A percentile compares a stretch with the other conserved stretches of the same genome.
These are phyloP conservation scores for Starmerella davenportii DNA, from an alignment of 805 yeast species.

Conservation along the genomic window DNA sequence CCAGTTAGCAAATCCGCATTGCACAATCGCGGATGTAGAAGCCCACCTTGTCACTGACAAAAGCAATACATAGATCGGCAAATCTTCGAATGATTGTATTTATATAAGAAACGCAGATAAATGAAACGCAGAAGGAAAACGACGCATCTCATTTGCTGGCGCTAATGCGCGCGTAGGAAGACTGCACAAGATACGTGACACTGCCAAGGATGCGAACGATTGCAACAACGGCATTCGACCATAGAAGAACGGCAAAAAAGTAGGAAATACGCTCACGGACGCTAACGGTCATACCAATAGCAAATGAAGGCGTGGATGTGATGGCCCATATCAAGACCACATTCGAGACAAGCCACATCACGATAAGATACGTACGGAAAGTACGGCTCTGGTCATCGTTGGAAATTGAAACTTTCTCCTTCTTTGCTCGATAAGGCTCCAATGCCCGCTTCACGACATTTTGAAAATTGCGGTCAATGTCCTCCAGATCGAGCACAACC, in stretches of 20 bases:
- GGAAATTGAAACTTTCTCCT: conserved; percentile 12
- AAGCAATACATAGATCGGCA: too few species aligned
- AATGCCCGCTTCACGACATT: conserved; percentile 34
- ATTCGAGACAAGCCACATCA: conserved; percentile 26
- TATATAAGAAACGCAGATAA: too few species aligned
- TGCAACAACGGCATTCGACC: conserved; percentile 48
- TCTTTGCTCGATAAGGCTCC: conserved; percentile 30
- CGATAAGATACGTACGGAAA: conserved; percentile 27
- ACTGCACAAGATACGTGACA: conserved; percentile 27
- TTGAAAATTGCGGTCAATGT: conserved; percentile 35
- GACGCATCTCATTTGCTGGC: conserved; percentile 11
- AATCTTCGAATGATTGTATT: too few species aligned
- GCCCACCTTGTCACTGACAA: conserved; percentile 15
- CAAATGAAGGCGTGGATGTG: conserved; percentile 23
- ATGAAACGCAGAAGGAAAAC: too few species aligned
- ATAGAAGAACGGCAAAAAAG: conserved; percentile 33
- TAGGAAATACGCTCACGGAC: conserved; percentile 24
- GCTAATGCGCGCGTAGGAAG: conserved; percentile 8
- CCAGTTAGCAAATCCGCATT: conserved; percentile 61
- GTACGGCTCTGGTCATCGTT: conserved; percentile 25
- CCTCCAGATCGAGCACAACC: conserved; percentile 31
- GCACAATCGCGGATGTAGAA: conserved; percentile 37
- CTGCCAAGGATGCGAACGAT: conserved; percentile 40
- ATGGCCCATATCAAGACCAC: conserved; percentile 24
- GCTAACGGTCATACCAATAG: conserved; percentile 24